Percentiles rank a stretch among this genome's conserved stretches.
Evolutionary conservation across 306 rosid species (phyloP).

Genomic region (Glycine soja): DNA sequence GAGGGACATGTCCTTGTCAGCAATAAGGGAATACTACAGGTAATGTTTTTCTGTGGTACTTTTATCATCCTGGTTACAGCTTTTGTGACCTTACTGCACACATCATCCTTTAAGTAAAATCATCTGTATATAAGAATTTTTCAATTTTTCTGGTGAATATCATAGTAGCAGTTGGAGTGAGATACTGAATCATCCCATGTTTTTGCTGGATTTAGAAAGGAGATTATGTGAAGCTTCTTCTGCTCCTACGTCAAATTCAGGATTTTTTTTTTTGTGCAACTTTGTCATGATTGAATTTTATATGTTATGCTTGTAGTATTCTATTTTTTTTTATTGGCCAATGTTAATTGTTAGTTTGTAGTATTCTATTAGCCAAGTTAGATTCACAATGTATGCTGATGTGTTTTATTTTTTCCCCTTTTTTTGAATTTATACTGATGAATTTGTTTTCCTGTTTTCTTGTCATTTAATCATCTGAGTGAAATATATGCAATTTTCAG

Average conservation of each 20-base stretch:
- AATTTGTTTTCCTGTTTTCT: neutral
- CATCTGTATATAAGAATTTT: slow-evolving; percentile 1
- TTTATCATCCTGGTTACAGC: slow-evolving; percentile 13
- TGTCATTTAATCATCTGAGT: slow-evolving; percentile 20
- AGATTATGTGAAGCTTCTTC: neutral
- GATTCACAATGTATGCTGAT: neutral
- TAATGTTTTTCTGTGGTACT: slow-evolving; percentile 33
- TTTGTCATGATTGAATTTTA: too few relatives aligned
- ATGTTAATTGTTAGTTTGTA: too few relatives aligned
- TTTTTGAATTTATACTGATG: neutral
- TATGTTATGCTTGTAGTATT: neutral
- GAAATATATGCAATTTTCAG: slow-evolving; percentile 53
- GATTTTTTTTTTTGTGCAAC: too few relatives aligned
- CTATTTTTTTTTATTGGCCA: too few relatives aligned
- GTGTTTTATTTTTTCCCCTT: neutral
- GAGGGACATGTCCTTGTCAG: slow-evolving; percentile 66
- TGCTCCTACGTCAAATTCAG: neutral
- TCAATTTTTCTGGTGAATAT: neutral
- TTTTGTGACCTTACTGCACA: neutral
- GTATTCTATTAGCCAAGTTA: neutral
- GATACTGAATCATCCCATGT: neutral
- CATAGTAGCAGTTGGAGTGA: too few relatives aligned
- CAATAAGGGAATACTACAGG: slow-evolving; percentile 97
- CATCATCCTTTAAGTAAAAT: neutral
- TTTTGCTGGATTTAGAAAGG: neutral